Base-by-base conservation (phyloP, 1,284 basidiomycete species). In the Tilletia caries region DNA sequence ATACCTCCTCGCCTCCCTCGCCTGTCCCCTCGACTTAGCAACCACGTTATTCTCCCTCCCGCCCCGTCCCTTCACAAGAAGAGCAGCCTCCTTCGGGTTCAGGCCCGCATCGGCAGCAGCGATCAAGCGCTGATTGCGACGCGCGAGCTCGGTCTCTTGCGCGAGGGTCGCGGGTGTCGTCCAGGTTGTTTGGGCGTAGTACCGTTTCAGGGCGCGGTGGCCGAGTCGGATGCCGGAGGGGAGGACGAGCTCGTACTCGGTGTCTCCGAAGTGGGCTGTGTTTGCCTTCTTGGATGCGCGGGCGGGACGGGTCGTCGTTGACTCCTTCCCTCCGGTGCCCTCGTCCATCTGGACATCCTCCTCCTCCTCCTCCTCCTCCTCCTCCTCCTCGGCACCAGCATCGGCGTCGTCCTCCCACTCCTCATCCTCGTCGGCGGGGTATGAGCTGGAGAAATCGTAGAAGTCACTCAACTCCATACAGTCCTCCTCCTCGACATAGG, bases 201-300 rank as follows among this genome's bases (percentile, higher is more conserved):
- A 95, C 43, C 91, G 88, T 64, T 88, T 88, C 86, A 98, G 88
- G 50, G 89, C 89, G 44, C 95, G 90, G 81, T 99, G 96, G 0
- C 95, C 95, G 73, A 99, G 90, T 8, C 92, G 89, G 12, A 90
- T 89, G 50, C 96, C 96, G 0, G 94, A 95, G 0, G 96, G 94
- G 5, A 99, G 87, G 5, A 96, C 91, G n/a, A 99, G 90, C 76
- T 98, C 95, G 78, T 91, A 89, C 46, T 89, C 85, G 41, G 86
- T 85, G 43, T 86, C 83, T 12, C 81, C 81, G 54, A 77, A 78
- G 5, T 73, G 67, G 20, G 78, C 71, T 65, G 65, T 68, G 68
- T 58, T 72, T 60, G 60, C 89, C 6, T 18, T 8, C 32, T 62
- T 62, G 15, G 20, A 15, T 3, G 8, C 74, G 52, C 88, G 86